phyloP scores from a whole-genome alignment of 805 yeast genomes.

The Hanseniaspora occidentalis region DNA sequence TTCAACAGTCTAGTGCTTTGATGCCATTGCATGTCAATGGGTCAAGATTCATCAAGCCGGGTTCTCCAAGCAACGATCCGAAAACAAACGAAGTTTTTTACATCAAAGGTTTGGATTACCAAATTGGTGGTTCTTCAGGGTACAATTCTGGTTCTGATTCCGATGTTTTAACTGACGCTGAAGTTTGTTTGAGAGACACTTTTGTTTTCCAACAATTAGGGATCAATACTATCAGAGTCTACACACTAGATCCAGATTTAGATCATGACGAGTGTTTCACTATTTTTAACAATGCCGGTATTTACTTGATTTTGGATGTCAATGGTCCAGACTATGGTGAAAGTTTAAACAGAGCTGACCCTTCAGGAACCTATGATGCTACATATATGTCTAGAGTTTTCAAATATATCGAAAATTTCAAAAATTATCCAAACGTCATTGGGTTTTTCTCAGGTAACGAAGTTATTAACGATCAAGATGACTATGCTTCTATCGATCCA shows the following conservation, averaged over 20 bases:
- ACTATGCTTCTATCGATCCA: conserved; percentile 54
- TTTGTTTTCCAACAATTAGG: conserved; percentile 68
- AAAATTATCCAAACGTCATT: conserved; percentile 67
- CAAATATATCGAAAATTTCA: conserved; percentile 74
- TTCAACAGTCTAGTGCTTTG: conserved; percentile 27
- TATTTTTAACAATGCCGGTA: conserved; percentile 80
- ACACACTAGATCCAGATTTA: conserved; percentile 69
- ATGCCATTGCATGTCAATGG: conserved; percentile 46
- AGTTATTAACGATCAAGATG: conserved; percentile 64
- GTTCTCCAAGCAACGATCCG: conserved; percentile 24
- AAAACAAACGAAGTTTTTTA: conserved; percentile 47
- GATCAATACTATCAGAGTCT: conserved; percentile 73
- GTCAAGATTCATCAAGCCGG: conserved; percentile 47
- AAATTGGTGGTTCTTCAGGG: conserved; percentile 82
- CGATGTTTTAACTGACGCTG: conserved; percentile 65
- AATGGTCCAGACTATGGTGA: conserved; percentile 60
- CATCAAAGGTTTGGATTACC: conserved; percentile 81
- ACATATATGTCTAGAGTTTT: conserved; percentile 67
- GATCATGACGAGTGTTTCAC: conserved; percentile 90
- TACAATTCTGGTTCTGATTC: conserved; percentile 20
- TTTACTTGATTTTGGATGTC: conserved; percentile 76
- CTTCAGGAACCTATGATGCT: conserved; percentile 56
- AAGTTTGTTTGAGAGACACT: conserved; percentile 70
- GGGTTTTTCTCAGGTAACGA: conserved; percentile 92
- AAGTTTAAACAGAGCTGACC: conserved; percentile 61